Evolutionary conservation across 1,284 basidiomycete genomes (phyloP).

Genomic region (Leccinum variabile): DNA sequence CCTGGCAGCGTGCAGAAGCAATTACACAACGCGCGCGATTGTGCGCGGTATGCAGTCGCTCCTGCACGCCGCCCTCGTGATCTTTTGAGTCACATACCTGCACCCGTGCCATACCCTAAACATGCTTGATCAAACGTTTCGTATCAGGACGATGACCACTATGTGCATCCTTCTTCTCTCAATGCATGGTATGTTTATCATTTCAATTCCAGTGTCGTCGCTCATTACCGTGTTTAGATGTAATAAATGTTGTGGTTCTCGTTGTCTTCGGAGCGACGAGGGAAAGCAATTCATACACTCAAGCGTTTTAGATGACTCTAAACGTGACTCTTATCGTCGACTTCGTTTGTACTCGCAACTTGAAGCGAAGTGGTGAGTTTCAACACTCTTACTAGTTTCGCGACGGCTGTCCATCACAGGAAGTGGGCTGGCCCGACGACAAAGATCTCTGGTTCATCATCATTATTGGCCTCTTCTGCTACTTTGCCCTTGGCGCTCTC

Average conservation of each 20-base stretch:
- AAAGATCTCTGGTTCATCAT: no score
- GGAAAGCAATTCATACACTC: constrained; percentile 70
- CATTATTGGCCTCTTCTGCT: no score
- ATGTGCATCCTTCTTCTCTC: constrained; percentile 63
- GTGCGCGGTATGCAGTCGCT: no score
- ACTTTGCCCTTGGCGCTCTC: no score
- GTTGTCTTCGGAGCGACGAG: constrained; percentile 64
- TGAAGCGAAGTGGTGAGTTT: constrained; percentile 60
- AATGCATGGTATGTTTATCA: constrained; percentile 55
- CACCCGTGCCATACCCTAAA: no score
- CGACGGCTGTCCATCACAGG: constrained; percentile 39
- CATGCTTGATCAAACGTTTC: constrained; percentile 62
- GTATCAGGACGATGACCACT: constrained; percentile 62
- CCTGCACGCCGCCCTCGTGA: no score
- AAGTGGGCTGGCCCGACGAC: constrained; percentile 34
- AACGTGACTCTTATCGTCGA: constrained; percentile 74
- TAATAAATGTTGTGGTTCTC: constrained; percentile 67
- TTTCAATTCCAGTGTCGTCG: neutral
- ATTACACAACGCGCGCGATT: no score
- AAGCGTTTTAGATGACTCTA: constrained; percentile 80
- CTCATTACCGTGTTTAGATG: constrained; percentile 43
- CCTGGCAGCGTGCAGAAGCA: no score
- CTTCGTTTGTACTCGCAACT: constrained; percentile 59
- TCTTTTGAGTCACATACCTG: no score
- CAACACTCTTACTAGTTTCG: neutral